A percentile compares a stretch with the other conserved stretches of the same genome.
phyloP scores from a whole-genome alignment of 2,329 filamentous ascomycete genomes.

The Colletotrichum lentis region DNA sequence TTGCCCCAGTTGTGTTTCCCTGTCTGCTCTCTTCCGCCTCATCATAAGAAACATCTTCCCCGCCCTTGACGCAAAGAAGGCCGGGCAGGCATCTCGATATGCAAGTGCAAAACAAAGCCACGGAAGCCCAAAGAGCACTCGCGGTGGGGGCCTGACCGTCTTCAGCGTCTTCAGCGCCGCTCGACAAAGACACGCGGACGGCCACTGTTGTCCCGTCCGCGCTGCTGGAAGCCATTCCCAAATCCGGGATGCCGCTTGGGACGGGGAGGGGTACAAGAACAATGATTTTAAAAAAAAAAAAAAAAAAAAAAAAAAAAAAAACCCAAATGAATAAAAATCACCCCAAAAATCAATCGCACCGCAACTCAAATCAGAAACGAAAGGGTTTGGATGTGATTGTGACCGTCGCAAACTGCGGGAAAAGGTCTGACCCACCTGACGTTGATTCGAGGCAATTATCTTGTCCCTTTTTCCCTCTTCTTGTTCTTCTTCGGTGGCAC shows the following conservation, averaged over 20 bases:
- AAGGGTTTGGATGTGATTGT: neutral
- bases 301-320: neutral
- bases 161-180: neutral
- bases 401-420: constrained; percentile 14
- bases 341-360: no score
- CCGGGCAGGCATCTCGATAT: no score
- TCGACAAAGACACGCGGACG: neutral
- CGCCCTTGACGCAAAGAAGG: no score
- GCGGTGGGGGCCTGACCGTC: no score
- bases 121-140: neutral
- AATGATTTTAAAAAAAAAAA: no score
- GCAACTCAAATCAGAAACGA: constrained; percentile 3
- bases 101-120: no score
- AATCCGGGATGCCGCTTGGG: neutral
- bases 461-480: neutral
- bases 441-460: constrained; percentile 31
- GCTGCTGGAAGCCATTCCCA: neutral
- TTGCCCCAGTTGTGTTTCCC: no score
- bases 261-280: neutral
- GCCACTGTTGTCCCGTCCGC: neutral
- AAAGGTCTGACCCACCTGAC: constrained; percentile 33
- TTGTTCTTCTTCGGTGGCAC: neutral
- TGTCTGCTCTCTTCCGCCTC: no score
- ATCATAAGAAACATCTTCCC: no score
- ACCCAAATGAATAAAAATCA: no score